These are phyloP conservation scores for Pythium rishiriense DNA, from an alignment of 352 stramenopile genomes.

Conservation along the genomic window DNA sequence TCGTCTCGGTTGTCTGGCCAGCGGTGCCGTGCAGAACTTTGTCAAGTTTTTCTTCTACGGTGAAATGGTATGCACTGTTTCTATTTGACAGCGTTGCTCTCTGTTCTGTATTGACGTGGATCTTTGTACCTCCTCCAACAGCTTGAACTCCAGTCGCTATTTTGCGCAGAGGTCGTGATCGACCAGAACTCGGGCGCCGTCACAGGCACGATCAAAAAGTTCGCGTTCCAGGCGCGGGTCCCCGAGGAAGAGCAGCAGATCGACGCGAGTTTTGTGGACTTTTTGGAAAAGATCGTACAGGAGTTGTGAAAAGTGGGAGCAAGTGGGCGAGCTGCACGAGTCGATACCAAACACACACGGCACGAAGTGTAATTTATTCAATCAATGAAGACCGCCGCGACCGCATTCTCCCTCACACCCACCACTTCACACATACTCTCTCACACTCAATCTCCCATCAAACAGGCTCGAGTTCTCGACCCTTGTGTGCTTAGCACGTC, in stretches of 20 bases:
- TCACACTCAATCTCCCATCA: neutral
- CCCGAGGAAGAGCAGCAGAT: slow-evolving; percentile 79
- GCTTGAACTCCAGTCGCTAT: slow-evolving; percentile 77
- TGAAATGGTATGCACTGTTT: slow-evolving; percentile 58
- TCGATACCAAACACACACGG: slow-evolving; percentile 11
- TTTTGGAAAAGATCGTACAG: slow-evolving; percentile 77
- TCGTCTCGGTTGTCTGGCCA: slow-evolving; percentile 77
- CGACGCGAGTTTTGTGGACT: slow-evolving; percentile 82
- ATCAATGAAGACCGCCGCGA: slow-evolving; percentile 32
- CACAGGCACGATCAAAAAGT: slow-evolving; percentile 69
- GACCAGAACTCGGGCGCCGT: slow-evolving; percentile 51
- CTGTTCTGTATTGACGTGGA: neutral
- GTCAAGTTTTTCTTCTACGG: slow-evolving; percentile 90
- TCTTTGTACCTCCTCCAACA: slow-evolving; percentile 17
- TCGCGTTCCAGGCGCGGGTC: slow-evolving; percentile 54
- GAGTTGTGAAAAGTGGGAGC: slow-evolving; percentile 44
- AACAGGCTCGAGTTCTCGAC: neutral
- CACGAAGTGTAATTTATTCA: slow-evolving; percentile 41
- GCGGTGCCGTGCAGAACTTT: slow-evolving; percentile 60
- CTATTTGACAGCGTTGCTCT: too few species aligned
- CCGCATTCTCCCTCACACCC: slow-evolving; percentile 9
- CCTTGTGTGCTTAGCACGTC: slow-evolving; percentile 35
- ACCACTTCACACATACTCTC: neutral
- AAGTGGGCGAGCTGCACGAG: slow-evolving; percentile 3
- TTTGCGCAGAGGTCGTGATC: slow-evolving; percentile 81